Evolutionary conservation across 2,329 filamentous ascomycete genomes (phyloP).

Genomic region (Botrytis byssoidea): DNA sequence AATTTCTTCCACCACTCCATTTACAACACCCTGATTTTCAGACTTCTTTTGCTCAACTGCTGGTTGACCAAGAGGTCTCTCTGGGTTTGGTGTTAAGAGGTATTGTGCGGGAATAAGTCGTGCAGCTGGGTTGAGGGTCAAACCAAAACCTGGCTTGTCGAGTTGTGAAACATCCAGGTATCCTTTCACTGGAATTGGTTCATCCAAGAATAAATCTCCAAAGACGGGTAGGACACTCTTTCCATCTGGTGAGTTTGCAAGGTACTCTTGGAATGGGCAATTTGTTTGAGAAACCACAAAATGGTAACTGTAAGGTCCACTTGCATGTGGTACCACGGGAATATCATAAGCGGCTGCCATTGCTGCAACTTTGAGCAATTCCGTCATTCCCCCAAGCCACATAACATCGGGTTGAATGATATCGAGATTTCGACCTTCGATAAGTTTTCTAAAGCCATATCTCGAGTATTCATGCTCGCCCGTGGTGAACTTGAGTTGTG

Average conservation of each 20-base stretch:
- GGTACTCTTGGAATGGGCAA: slow-evolving; percentile 92
- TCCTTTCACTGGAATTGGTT: slow-evolving; percentile 82
- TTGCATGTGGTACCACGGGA: slow-evolving; percentile 92
- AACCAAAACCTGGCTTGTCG: slow-evolving; percentile 86
- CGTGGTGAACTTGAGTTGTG: slow-evolving; percentile 88
- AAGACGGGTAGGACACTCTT: slow-evolving; percentile 89
- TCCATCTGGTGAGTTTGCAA: slow-evolving; percentile 89
- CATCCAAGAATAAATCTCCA: slow-evolving; percentile 84
- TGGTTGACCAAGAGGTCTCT: slow-evolving; percentile 42
- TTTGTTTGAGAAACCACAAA: slow-evolving; percentile 93
- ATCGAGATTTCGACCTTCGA: slow-evolving; percentile 87
- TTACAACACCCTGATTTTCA: slow-evolving; percentile 40
- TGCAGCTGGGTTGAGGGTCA: slow-evolving; percentile 75
- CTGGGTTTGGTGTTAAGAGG: slow-evolving; percentile 67
- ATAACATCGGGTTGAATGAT: slow-evolving; percentile 96
- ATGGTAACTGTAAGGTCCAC: slow-evolving; percentile 92
- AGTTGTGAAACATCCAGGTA: slow-evolving; percentile 76
- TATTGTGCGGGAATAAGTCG: slow-evolving; percentile 74
- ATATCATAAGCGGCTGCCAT: slow-evolving; percentile 93
- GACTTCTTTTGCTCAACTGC: slow-evolving; percentile 25
- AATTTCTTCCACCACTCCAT: slow-evolving; percentile 34
- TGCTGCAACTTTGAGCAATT: slow-evolving; percentile 83
- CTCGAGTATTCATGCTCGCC: slow-evolving; percentile 94
- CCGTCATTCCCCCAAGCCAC: slow-evolving; percentile 93
- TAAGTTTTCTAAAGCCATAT: slow-evolving; percentile 91